Evolutionary conservation across 106 monocot species (phyloP), one percentile per base, ranked within the genome.

Genomic region (Dendrobium catenatum): DNA sequence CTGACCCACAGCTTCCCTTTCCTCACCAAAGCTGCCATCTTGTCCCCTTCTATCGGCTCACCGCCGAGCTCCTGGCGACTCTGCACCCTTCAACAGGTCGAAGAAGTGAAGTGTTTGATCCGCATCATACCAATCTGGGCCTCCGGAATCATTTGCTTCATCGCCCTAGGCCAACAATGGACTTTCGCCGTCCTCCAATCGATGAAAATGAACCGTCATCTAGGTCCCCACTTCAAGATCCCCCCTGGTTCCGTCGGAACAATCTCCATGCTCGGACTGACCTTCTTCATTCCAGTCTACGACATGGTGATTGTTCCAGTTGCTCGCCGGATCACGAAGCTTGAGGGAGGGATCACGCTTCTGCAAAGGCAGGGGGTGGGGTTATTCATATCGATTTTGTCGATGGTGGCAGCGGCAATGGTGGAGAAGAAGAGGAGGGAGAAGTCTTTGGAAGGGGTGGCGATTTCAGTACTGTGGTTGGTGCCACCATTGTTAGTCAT

Each of bases 181-280:
- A 33, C 72, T 13, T 72, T 72, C 37, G n/a, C 33, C 72, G 72
- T 72, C 26, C 72, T 72, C 26, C 72, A 72, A 15, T 72, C 72
- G 10, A 0, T 72, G 40, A 72, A 72, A 13, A 72, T 72, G 72
- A 17, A 72, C 13, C 72, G 72, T 2, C 64, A 26, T 26, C 1
- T 66, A 5, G 24, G 64, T 26, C 5, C 1, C 1, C 24, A 66
- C 22, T 66, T 66, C 64, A 66, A 9, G 24, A 66, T 66, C 64
- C 64, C 85, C 0, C 56, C 81, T 1, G 90, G 76, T 1, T 79
- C 85, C 0, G 85, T 88, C 33, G 51, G 31, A 2, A 59, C 88
- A 0, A 83, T 90, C 81, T 18, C 83, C 46, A 83, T 90, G 87
- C 40, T 85, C 22, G 84, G 87, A 0, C 55, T 90, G 2, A 6